Evolutionary conservation across 192 early-diverging fungal genomes (phyloP).

Genomic region (Entomortierella beljakovae): DNA sequence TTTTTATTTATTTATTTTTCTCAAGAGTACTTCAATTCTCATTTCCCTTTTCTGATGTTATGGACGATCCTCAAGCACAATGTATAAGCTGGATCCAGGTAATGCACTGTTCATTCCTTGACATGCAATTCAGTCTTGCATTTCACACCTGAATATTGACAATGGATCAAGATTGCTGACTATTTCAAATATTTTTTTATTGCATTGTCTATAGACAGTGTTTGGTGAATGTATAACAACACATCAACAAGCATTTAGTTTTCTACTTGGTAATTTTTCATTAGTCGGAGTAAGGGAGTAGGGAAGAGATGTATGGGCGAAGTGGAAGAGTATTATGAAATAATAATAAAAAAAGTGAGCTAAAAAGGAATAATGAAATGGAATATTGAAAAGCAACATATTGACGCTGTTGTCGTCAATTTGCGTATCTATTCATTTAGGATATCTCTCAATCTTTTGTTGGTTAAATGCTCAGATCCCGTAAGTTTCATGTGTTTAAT

Average conservation of each 20-base stretch:
- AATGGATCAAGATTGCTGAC: background rate
- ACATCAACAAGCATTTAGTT: conserved; percentile 49
- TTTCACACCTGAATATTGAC: background rate
- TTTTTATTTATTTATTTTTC: background rate
- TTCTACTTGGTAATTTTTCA: conserved; percentile 44
- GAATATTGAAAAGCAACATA: too few species aligned
- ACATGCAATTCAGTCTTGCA: background rate
- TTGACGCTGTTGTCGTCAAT: too few species aligned
- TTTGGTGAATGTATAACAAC: conserved; percentile 65
- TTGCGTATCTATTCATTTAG: conserved; percentile 15
- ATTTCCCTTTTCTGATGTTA: conserved; percentile 1
- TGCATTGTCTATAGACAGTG: conserved; percentile 42
- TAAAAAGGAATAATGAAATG: too few species aligned
- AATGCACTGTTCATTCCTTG: background rate
- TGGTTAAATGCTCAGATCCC: conserved; percentile 83
- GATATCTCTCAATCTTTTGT: conserved; percentile 71
- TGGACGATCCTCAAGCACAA: conserved; percentile 29
- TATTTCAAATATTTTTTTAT: background rate
- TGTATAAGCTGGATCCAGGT: conserved; percentile 53
- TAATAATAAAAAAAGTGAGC: background rate
- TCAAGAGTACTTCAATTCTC: conserved; percentile 1
- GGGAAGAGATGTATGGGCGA: too few species aligned
- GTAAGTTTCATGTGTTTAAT: conserved; percentile 52
- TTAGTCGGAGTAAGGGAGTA: too few species aligned
- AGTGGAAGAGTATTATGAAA: too few species aligned